These are phyloP conservation scores for Solanum corneliomulleri DNA, from an alignment of 257 asterid species.

Conservation along the genomic window DNA sequence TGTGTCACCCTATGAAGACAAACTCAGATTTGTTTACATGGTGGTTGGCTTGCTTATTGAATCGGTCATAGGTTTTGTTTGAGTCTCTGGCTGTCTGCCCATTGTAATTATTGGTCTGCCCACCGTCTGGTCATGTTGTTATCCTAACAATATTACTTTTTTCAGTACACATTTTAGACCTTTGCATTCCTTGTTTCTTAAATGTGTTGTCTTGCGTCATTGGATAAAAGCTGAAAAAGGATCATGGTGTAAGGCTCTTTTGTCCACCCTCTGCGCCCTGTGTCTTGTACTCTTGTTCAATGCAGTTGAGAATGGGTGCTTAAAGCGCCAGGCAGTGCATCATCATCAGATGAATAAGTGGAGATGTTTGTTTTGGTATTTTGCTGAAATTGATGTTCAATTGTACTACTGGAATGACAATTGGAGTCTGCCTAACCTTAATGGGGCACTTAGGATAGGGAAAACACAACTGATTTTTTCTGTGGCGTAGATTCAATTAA, in stretches of 20 bases:
- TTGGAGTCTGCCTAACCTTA: background rate
- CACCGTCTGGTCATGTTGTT: background rate
- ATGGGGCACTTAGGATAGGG: background rate
- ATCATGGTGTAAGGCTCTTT: background rate
- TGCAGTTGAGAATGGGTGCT: background rate
- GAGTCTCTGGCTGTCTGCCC: background rate
- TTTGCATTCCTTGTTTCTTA: background rate
- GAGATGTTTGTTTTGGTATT: background rate
- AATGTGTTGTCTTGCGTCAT: background rate
- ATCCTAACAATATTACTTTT: background rate
- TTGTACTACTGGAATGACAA: background rate
- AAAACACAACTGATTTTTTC: background rate
- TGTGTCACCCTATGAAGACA: slow-evolving; percentile 41
- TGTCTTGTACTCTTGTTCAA: background rate
- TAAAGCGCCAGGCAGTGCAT: background rate
- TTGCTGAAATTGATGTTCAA: too few relatives aligned
- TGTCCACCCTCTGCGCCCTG: background rate
- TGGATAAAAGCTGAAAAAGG: background rate
- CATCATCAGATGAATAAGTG: background rate
- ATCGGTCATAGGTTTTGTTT: background rate
- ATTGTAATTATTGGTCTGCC: background rate
- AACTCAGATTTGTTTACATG: slow-evolving; percentile 35
- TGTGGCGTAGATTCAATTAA: background rate
- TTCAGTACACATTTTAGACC: background rate
- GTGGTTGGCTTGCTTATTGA: slow-evolving; percentile 25